Conservation (phyloP, 2,329 filamentous ascomycete species). For the Helminthosporium solani region DNA sequence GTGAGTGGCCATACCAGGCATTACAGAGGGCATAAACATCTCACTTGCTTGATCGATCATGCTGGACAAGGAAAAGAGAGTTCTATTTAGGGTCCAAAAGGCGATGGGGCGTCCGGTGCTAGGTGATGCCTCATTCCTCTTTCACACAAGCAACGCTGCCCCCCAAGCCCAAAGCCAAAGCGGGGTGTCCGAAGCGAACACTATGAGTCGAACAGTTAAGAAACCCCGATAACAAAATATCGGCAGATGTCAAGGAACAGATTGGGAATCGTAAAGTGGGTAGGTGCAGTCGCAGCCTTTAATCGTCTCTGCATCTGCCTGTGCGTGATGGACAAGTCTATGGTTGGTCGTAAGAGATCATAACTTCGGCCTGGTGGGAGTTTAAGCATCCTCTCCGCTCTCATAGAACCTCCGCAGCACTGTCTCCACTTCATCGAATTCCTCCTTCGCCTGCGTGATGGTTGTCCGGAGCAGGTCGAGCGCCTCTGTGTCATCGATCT, state of each 20-base stretch:
- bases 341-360: background rate
- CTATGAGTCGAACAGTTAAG: slow-evolving; percentile 1
- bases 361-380: background rate
- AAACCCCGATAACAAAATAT: background rate
- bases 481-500: slow-evolving; percentile 65
- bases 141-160: slow-evolving; percentile 15
- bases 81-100: background rate
- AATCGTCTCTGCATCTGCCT: background rate
- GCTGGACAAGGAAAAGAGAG: background rate
- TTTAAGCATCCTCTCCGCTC: slow-evolving; percentile 46
- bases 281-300: background rate
- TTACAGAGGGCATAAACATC: background rate
- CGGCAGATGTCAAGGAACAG: background rate
- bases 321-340: background rate
- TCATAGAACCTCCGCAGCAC: slow-evolving; percentile 71
- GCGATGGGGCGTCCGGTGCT: background rate
- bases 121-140: slow-evolving; percentile 9
- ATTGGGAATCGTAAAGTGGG: background rate
- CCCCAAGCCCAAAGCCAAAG: too few relatives aligned
- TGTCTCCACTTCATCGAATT: slow-evolving; percentile 72
- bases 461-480: slow-evolving; percentile 70
- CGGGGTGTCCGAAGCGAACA: background rate
- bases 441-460: slow-evolving; percentile 69
- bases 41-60: background rate
- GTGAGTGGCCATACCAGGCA: background rate